These are phyloP conservation scores for Aspergillus uvarum DNA, from an alignment of 2,329 filamentous ascomycete genomes.

Conservation along the genomic window DNA sequence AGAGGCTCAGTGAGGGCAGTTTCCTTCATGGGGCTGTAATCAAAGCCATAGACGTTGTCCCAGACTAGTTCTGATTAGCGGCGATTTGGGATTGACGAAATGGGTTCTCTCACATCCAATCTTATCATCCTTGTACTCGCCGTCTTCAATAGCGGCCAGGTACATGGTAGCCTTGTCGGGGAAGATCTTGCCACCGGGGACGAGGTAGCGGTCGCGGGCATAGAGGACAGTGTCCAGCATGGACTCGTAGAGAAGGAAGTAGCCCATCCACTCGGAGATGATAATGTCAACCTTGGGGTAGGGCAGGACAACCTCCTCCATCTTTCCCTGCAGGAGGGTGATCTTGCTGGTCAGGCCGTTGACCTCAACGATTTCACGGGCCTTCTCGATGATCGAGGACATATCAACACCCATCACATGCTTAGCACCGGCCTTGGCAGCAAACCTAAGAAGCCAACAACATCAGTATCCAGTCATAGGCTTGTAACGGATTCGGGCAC, in stretches of 20 bases:
- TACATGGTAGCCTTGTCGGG: conserved; percentile 98
- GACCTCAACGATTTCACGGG: conserved; percentile 84
- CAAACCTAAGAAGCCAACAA: conserved; percentile 67
- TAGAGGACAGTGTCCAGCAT: conserved; percentile 99
- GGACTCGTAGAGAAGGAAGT: conserved; percentile 97
- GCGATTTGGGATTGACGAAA: background rate
- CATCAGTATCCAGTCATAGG: conserved; percentile 16
- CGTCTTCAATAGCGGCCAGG: conserved; percentile 94
- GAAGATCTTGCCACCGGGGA: conserved; percentile 88
- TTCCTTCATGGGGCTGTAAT: conserved; percentile 90
- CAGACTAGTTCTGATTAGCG: conserved; percentile 66
- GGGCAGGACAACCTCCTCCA: conserved; percentile 95
- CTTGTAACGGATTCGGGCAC: conserved; percentile 13
- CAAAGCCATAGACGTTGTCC: conserved; percentile 98
- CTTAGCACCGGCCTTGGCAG: conserved; percentile 91
- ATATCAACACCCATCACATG: conserved; percentile 99
- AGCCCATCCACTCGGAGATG: conserved; percentile 99
- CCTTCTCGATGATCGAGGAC: conserved; percentile 99
- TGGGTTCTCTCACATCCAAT: conserved; percentile 78
- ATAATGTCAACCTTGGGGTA: conserved; percentile 98
- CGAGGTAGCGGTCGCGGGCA: conserved; percentile 88
- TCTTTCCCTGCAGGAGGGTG: conserved; percentile 97
- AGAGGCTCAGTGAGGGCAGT: conserved; percentile 93
- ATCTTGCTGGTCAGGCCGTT: conserved; percentile 97
- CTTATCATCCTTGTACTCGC: conserved; percentile 99